Evolutionary conservation across 2,329 filamentous ascomycete species (phyloP).

Genomic region (Penicillium italicum): DNA sequence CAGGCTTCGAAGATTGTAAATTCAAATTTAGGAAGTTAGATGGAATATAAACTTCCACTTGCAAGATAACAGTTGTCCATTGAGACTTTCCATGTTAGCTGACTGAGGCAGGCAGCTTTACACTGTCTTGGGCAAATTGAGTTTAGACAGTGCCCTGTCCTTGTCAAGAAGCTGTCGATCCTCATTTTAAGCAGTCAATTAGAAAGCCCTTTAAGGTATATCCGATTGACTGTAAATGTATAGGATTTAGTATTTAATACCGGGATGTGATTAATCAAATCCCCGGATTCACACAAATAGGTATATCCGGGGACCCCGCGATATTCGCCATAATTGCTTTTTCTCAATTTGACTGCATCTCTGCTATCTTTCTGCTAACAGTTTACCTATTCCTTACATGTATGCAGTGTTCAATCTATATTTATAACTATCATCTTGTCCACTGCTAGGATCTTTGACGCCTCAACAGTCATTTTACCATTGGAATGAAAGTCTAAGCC

Average conservation of each 20-base stretch:
- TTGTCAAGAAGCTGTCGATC: not conserved
- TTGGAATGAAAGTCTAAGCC: not conserved
- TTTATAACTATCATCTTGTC: not conserved
- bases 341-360: not conserved
- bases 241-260: not conserved
- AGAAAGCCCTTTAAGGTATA: not conserved
- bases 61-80: not conserved
- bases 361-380: no score
- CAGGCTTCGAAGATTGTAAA: not conserved
- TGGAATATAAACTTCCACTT: not conserved
- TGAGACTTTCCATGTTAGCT: not conserved
- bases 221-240: not conserved
- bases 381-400: no score
- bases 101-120: not conserved
- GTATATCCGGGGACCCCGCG: conserved; percentile 3
- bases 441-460: not conserved
- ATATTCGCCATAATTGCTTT: not conserved
- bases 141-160: not conserved
- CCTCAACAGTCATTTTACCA: not conserved
- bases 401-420: no score
- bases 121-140: not conserved
- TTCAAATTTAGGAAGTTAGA: not conserved
- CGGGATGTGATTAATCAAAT: not conserved
- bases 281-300: not conserved
- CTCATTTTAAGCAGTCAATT: not conserved